A percentile compares a stretch with the other conserved stretches of the same genome.
Conservation (phyloP, 2,329 filamentous ascomycete species). For the Aspergillus carbonarius region DNA sequence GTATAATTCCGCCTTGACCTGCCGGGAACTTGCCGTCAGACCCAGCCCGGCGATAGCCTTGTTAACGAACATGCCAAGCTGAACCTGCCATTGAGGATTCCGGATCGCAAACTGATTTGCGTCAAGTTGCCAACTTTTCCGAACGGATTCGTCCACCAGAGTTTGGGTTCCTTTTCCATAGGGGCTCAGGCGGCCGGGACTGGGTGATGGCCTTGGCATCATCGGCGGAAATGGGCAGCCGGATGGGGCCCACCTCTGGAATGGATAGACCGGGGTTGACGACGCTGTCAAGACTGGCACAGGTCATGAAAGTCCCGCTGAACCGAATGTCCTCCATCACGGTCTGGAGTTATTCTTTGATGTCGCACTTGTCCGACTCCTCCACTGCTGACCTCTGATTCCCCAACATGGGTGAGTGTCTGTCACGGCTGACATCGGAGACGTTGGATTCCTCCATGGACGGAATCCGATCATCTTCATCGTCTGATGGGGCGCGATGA, state of each 20-base stretch:
- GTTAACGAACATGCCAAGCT: not conserved
- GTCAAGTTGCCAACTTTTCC: conserved; percentile 14
- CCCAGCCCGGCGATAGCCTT: conserved; percentile 3
- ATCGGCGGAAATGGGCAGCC: conserved; percentile 5
- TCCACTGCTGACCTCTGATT: too few species aligned
- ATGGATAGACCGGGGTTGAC: conserved; percentile 10
- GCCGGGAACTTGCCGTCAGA: not conserved
- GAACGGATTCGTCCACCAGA: conserved; percentile 11
- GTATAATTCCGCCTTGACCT: conserved; percentile 11
- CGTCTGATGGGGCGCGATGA: too few species aligned
- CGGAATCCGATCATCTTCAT: too few species aligned
- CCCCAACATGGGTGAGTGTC: too few species aligned
- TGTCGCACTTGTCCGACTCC: too few species aligned
- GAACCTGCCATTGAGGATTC: conserved; percentile 1
- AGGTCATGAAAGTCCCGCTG: not conserved
- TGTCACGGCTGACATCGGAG: too few species aligned
- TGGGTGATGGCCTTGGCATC: not conserved
- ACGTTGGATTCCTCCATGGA: too few species aligned
- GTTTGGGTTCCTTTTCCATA: conserved; percentile 14
- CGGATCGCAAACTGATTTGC: conserved; percentile 6
- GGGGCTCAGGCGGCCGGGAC: conserved; percentile 7
- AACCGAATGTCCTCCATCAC: not conserved
- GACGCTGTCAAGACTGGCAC: too few species aligned
- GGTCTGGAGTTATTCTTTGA: not conserved
- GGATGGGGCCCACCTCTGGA: not conserved